phyloP scores from a whole-genome alignment of 2,329 filamentous ascomycete genomes.

The Epichloe glyceriae region DNA sequence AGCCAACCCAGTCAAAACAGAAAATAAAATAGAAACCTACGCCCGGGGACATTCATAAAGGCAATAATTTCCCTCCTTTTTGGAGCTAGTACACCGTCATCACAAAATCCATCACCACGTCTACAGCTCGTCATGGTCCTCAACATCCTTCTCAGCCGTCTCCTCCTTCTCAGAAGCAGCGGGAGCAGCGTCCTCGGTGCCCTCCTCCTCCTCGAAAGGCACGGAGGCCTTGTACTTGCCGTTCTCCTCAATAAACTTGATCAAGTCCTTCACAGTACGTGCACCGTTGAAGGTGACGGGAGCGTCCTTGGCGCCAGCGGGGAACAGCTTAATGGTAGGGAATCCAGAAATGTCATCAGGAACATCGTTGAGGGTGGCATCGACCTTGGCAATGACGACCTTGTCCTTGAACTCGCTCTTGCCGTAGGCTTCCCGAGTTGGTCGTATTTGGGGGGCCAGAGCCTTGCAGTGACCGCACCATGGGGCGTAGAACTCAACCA shows the following conservation, averaged over 20 bases:
- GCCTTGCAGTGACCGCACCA: constrained; percentile 99
- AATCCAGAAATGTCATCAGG: constrained; percentile 95
- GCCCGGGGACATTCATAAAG: constrained; percentile 20
- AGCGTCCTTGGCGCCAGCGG: constrained; percentile 73
- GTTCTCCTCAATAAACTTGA: constrained; percentile 87
- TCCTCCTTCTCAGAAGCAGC: constrained; percentile 38
- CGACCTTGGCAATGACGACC: constrained; percentile 92
- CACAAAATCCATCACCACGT: constrained; percentile 11
- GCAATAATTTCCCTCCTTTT: constrained; percentile 15
- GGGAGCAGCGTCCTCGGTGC: constrained; percentile 40
- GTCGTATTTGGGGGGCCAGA: constrained; percentile 92
- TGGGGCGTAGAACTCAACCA: constrained; percentile 96
- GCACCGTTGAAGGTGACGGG: constrained; percentile 79
- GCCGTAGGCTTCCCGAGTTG: constrained; percentile 73
- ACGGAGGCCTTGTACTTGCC: constrained; percentile 76
- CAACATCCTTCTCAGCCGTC: constrained; percentile 32
- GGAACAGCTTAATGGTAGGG: constrained; percentile 98
- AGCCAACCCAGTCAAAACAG: constrained; percentile 5
- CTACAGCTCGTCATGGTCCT: constrained; percentile 59
- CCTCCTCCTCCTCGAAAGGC: constrained; percentile 39
- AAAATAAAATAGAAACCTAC: constrained; percentile 13
- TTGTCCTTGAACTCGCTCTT: constrained; percentile 67
- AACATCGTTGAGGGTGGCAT: constrained; percentile 91
- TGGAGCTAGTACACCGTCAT: background rate
- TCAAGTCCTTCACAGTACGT: constrained; percentile 82